Evolutionary conservation across 805 yeast species (phyloP).

Genomic region (Lachancea kluyveri): DNA sequence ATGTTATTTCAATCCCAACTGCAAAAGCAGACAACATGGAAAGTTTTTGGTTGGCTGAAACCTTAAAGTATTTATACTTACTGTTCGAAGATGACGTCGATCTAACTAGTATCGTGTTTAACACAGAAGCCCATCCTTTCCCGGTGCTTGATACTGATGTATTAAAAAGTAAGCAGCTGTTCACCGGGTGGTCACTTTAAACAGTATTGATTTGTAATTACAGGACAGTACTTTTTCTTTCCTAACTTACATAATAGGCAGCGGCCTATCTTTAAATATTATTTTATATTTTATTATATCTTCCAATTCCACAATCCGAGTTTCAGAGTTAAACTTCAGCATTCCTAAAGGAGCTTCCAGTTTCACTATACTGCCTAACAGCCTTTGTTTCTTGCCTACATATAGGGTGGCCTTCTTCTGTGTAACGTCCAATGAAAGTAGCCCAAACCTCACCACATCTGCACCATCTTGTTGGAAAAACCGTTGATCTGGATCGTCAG

Average conservation of each 20-base stretch:
- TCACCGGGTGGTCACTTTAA: slow-evolving; percentile 20
- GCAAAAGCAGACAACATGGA: slow-evolving; percentile 67
- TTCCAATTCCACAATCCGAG: slow-evolving; percentile 40
- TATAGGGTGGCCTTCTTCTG: slow-evolving; percentile 45
- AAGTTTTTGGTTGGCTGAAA: slow-evolving; percentile 91
- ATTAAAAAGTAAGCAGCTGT: slow-evolving; percentile 5
- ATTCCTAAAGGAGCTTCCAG: slow-evolving; percentile 63
- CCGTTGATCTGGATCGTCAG: slow-evolving; percentile 30
- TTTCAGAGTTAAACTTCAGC: slow-evolving; percentile 35
- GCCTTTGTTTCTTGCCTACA: slow-evolving; percentile 64
- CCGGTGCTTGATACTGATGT: slow-evolving; percentile 45
- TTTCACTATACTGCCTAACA: slow-evolving; percentile 53
- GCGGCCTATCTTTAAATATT: slow-evolving; percentile 60
- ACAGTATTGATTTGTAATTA: neutral
- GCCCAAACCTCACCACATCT: slow-evolving; percentile 22
- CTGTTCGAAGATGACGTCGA: slow-evolving; percentile 72
- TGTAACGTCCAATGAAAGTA: slow-evolving; percentile 17
- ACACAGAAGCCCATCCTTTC: slow-evolving; percentile 91
- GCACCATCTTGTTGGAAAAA: slow-evolving; percentile 15
- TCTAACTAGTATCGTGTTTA: slow-evolving; percentile 65
- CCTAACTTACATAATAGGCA: slow-evolving; percentile 67
- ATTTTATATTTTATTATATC: slow-evolving; percentile 57
- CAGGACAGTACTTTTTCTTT: no score
- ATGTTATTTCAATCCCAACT: slow-evolving; percentile 56
- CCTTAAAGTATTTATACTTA: slow-evolving; percentile 77